Evolutionary conservation across 768 basidiomycete species (phyloP).

Genomic region (Rhizopogon roseolus): DNA sequence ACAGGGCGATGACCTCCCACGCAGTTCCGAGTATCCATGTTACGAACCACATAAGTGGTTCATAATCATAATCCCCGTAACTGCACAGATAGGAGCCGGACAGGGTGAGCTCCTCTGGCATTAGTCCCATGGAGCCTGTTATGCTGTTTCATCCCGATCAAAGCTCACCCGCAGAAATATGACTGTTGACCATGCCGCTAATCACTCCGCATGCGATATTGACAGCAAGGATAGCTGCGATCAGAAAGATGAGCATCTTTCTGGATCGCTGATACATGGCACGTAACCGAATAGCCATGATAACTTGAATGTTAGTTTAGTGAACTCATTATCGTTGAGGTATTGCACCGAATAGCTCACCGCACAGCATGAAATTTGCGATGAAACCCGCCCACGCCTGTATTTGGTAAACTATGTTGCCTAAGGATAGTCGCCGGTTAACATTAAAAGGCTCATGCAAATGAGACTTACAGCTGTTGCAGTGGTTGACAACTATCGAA

Average conservation of each 20-base stretch:
- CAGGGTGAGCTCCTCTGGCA: background rate
- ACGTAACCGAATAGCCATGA: background rate
- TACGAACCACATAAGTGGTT: background rate
- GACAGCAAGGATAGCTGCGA: background rate
- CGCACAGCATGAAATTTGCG: background rate
- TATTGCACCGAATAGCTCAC: background rate
- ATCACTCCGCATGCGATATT: background rate
- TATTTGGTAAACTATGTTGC: background rate
- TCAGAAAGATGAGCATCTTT: background rate
- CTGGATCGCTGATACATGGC: background rate
- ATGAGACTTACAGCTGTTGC: background rate
- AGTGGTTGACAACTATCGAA: background rate
- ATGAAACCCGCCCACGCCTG: background rate
- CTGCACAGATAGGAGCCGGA: background rate
- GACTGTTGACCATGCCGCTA: background rate
- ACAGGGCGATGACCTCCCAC: background rate
- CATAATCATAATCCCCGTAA: background rate
- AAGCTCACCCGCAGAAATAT: background rate
- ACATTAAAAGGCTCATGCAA: background rate
- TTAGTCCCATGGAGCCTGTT: background rate
- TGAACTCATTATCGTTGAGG: background rate
- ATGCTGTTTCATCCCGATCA: background rate
- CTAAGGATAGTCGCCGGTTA: background rate
- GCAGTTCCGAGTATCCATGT: background rate
- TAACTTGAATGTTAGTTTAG: background rate